phyloP scores from a whole-genome alignment of 768 basidiomycete genomes.

The Coprinopsis cinerea region DNA sequence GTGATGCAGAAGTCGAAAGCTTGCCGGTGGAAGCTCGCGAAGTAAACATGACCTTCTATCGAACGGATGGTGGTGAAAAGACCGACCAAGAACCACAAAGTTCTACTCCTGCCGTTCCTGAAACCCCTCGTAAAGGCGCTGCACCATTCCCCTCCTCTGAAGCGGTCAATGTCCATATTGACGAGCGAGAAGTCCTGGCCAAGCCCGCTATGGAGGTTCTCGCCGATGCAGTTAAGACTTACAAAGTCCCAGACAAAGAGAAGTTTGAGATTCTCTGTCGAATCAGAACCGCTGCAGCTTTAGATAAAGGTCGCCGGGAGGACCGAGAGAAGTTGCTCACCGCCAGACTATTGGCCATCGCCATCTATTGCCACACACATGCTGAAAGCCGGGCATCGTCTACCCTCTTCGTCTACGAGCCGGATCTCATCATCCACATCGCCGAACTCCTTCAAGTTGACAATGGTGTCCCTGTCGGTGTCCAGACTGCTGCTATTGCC shows the following conservation, averaged over 20 bases:
- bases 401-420: conserved; percentile 89
- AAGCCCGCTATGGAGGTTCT: conserved; percentile 73
- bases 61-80: conserved; percentile 46
- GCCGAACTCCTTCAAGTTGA: conserved; percentile 87
- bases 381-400: conserved; percentile 72
- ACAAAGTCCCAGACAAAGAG: conserved; percentile 72
- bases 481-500: conserved; percentile 82
- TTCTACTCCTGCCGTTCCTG: conserved; percentile 36
- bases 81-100: conserved; percentile 39
- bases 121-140: conserved; percentile 44
- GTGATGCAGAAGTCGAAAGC: conserved; percentile 46
- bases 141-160: conserved; percentile 33
- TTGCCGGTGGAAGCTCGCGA: conserved; percentile 72
- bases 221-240: conserved; percentile 60
- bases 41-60: conserved; percentile 79
- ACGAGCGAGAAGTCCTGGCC: conserved; percentile 51
- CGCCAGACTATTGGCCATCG: conserved; percentile 79
- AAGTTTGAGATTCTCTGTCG: conserved; percentile 86
- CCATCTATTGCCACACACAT: conserved; percentile 87
- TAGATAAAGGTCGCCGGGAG: conserved; percentile 49
- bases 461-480: conserved; percentile 55
- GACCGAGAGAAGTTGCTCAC: conserved; percentile 77
- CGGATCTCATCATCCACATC: conserved; percentile 83
- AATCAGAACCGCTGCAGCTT: conserved; percentile 71
- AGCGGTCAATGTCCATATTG: conserved; percentile 57